Evolutionary conservation across 2,329 filamentous ascomycete genomes (phyloP).

Genomic region (Sporothrix brasiliensis): DNA sequence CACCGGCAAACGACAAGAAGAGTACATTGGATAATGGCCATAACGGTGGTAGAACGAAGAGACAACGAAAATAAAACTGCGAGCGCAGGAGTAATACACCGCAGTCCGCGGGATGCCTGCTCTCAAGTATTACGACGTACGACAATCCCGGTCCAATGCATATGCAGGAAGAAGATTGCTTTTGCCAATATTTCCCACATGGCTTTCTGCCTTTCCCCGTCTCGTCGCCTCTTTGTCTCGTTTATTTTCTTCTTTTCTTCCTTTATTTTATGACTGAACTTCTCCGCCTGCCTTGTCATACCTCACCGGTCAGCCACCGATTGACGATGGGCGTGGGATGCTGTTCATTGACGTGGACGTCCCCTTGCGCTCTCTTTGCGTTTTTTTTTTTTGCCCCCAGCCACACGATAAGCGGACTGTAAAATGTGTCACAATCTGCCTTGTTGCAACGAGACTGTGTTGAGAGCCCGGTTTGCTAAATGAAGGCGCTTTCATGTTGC

Average conservation of each 20-base stretch:
- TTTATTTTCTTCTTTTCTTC: too few relatives aligned
- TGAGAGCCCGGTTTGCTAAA: not conserved
- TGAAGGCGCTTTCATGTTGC: not conserved
- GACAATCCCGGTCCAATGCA: not conserved
- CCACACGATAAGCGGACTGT: slow-evolving; percentile 17
- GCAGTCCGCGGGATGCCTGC: not conserved
- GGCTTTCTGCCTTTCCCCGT: not conserved
- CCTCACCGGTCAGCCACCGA: slow-evolving; percentile 1
- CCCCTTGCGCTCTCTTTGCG: too few relatives aligned
- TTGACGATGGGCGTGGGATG: not conserved
- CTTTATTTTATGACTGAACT: not conserved
- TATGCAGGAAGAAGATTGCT: not conserved
- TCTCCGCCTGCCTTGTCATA: not conserved
- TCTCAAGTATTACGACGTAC: not conserved
- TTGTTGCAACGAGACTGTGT: not conserved
- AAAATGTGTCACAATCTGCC: not conserved
- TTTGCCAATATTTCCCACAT: slow-evolving; percentile 3
- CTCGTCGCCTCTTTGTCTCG: not conserved
- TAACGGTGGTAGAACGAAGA: not conserved
- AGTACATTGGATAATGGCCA: too few relatives aligned
- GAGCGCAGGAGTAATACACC: not conserved
- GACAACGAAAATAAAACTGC: not conserved
- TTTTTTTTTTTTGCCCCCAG: too few relatives aligned
- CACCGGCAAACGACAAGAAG: not conserved
- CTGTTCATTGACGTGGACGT: too few relatives aligned